Percentiles rank a stretch among this genome's conserved stretches.
These are phyloP conservation scores for Xenoacremonium recifei DNA, from an alignment of 2,329 filamentous ascomycete species.

Conservation along the genomic window DNA sequence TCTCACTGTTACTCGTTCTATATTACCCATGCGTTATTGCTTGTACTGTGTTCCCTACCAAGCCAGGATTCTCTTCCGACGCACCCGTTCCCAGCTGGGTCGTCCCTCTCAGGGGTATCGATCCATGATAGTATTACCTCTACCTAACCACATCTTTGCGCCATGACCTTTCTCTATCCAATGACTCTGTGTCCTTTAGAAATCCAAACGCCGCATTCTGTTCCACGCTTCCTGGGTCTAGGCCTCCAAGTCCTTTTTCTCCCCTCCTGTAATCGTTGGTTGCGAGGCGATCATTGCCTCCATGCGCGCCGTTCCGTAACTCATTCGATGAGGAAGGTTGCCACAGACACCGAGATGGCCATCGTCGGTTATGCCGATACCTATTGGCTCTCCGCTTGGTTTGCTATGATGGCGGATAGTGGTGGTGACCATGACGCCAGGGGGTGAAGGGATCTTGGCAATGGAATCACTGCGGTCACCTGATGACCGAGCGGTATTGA, in stretches of 20 bases:
- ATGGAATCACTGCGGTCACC: constrained; percentile 17
- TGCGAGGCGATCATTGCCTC: constrained; percentile 18
- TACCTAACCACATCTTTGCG: not conserved
- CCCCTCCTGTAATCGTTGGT: constrained; percentile 25
- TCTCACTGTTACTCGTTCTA: too few relatives aligned
- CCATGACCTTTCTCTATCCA: not conserved
- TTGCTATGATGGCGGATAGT: constrained; percentile 35
- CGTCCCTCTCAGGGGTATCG: not conserved
- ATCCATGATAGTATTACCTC: too few relatives aligned
- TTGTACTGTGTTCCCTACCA: too few relatives aligned
- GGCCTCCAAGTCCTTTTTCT: not conserved
- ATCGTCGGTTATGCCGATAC: constrained; percentile 10
- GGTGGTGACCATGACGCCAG: constrained; percentile 35
- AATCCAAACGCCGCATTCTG: not conserved
- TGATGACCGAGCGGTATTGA: constrained; percentile 16
- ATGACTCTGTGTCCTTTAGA: too few relatives aligned
- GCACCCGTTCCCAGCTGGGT: not conserved
- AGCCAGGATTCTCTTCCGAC: not conserved
- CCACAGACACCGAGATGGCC: constrained; percentile 14
- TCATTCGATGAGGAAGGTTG: constrained; percentile 3
- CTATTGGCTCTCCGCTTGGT: constrained; percentile 16
- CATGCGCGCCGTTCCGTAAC: constrained; percentile 9
- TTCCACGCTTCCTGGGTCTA: not conserved
- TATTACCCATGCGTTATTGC: too few relatives aligned
- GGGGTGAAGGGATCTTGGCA: constrained; percentile 13